These are phyloP conservation scores for Fusarium agapanthi DNA, from an alignment of 2,329 filamentous ascomycete species.

Conservation along the genomic window DNA sequence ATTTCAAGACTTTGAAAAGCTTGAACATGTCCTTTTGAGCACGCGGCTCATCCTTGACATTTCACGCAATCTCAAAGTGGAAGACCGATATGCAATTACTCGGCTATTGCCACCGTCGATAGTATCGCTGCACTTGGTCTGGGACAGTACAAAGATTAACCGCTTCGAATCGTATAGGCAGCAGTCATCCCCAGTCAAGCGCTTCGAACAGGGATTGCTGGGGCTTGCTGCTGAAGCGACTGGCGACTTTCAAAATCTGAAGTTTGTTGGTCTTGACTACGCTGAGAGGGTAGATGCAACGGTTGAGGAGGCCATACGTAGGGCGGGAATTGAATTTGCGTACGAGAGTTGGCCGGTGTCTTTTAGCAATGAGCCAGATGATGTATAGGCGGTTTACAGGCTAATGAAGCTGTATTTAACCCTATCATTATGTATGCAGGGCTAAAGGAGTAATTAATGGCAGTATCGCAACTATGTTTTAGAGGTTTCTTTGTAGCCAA, in stretches of 20 bases:
- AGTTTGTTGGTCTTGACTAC: neutral
- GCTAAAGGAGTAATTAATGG: neutral
- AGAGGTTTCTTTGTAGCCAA: fast-evolving
- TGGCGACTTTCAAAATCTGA: neutral
- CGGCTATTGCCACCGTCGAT: neutral
- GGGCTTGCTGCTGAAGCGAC: neutral
- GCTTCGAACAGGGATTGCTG: neutral
- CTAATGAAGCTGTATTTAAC: neutral
- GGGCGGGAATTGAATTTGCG: neutral
- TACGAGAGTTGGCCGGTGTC: neutral
- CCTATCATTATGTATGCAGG: fast-evolving
- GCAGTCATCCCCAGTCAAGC: no score
- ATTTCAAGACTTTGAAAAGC: neutral
- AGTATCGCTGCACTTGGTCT: neutral
- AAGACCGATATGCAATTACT: neutral
- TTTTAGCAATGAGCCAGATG: no score
- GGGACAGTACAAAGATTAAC: neutral
- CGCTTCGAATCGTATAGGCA: fast-evolving
- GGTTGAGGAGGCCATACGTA: neutral
- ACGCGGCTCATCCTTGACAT: neutral
- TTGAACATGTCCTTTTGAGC: neutral
- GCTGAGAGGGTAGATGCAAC: neutral
- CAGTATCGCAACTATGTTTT: neutral
- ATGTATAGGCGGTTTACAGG: no score
- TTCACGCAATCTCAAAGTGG: no score